Evolutionary conservation across 2,329 filamentous ascomycete genomes (phyloP), one percentile per base, ranked within the genome.

Genomic region (Clarireedia hainanense): DNA sequence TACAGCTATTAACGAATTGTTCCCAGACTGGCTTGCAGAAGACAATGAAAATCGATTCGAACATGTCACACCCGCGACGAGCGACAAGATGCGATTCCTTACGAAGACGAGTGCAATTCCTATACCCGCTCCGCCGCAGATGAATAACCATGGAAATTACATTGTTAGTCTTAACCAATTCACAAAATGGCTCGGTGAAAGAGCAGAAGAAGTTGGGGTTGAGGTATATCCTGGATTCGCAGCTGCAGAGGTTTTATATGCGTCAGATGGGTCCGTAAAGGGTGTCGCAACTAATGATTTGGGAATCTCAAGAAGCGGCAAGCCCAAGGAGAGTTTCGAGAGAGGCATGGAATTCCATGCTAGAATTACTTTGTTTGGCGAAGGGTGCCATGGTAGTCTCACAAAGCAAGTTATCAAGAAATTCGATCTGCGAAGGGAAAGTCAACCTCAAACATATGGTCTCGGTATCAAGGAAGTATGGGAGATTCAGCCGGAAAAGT

Each of bases 311-410:
- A 81, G 91, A 54, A 81, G 88, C 65, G 92, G 92, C 40, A 87
- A 86, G 70, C 83, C 91, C 37, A 96, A 95, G 75, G 88, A 94
- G 55, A 85, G 80, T 6, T 99, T 96, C 67, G 91, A 97, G 77
- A 82, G 94, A 59, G 94, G 94, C 58, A 99, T 99, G 94, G 94
- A 96, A 74, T 99, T 99, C 70, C 91, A 96, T 68, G 92, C 94
- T 6, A 80, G 88, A 57, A 85, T 94, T 50, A 99, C 94, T 39
- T 78, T 99, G 55, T 91, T 99, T 57, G 94, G 81, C 12, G 94
- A 99, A 75, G 94, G 94, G 12, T 97, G 92, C 69, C 94, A 99
- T 70, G 94, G 94, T 60, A 96, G 89, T 73, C 73, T 99, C 72
- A 92, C 86, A 51, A 99, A 99, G 77, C 88, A 96, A 73, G 86